Evolutionary conservation across 1,284 basidiomycete species (phyloP).

Genomic region (Phellopilus nigrolimitatus): DNA sequence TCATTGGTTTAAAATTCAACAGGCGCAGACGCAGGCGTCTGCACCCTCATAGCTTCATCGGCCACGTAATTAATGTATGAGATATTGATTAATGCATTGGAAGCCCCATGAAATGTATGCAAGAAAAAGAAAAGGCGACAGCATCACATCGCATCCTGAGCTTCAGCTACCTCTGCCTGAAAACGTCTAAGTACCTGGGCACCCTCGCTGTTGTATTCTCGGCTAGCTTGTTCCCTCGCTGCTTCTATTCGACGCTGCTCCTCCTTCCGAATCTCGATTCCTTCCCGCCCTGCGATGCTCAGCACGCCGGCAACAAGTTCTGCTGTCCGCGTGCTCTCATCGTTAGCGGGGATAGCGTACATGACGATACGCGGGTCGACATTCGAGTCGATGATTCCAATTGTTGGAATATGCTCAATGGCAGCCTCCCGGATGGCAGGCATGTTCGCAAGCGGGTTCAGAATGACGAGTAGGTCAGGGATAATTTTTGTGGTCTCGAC

Average conservation of each 20-base stretch:
- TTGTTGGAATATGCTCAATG: conserved; percentile 77
- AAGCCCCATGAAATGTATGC: conserved; percentile 1
- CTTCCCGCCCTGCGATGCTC: conserved; percentile 88
- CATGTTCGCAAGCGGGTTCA: conserved; percentile 83
- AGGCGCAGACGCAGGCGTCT: conserved; percentile 35
- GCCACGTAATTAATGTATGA: conserved; percentile 2
- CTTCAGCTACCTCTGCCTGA: background rate
- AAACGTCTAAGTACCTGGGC: conserved; percentile 5
- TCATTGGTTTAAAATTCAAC: conserved; percentile 65
- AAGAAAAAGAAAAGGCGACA: background rate
- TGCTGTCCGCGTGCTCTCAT: conserved; percentile 87
- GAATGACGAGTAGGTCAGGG: conserved; percentile 86
- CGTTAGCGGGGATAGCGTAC: conserved; percentile 98
- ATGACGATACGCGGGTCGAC: conserved; percentile 95
- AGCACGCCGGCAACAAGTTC: conserved; percentile 90
- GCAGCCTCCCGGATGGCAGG: conserved; percentile 86
- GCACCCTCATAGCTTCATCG: conserved; percentile 7
- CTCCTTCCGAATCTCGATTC: conserved; percentile 39
- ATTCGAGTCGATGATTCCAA: conserved; percentile 92
- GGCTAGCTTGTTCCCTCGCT: conserved; percentile 14
- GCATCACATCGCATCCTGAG: conserved; percentile 1
- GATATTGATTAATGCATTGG: conserved; percentile 8
- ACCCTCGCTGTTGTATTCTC: conserved; percentile 20
- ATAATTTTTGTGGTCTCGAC: conserved; percentile 56
- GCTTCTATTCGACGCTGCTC: background rate